These are phyloP conservation scores for Mrakia frigida DNA, from an alignment of 768 basidiomycete species.

Conservation along the genomic window DNA sequence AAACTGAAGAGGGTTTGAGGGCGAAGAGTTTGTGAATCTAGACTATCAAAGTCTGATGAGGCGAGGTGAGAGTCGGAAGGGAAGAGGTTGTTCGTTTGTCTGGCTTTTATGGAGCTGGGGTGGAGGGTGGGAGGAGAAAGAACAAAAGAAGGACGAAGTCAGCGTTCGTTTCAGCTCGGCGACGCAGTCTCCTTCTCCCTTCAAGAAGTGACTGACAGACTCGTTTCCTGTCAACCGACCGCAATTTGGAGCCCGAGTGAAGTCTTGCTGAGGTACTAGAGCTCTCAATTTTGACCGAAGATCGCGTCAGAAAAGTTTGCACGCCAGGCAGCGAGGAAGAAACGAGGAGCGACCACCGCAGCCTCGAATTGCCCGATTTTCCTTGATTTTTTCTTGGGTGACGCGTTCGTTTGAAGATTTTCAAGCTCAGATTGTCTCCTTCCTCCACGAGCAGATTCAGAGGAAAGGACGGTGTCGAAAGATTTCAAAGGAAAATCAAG, in stretches of 20 bases:
- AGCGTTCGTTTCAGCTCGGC: background rate
- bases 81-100: background rate
- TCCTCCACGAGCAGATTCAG: too few species aligned
- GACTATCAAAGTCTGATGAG: conserved; percentile 9
- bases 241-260: too few species aligned
- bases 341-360: too few species aligned
- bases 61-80: background rate
- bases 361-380: too few species aligned
- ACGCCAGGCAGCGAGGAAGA: too few species aligned
- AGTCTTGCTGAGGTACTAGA: too few species aligned
- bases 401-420: too few species aligned
- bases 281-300: too few species aligned
- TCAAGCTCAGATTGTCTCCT: too few species aligned
- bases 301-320: too few species aligned
- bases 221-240: background rate
- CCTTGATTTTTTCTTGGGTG: too few species aligned
- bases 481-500: background rate
- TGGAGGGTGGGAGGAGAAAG: background rate
- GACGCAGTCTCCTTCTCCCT: background rate
- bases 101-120: background rate
- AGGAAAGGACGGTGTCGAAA: too few species aligned
- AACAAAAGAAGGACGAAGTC: background rate
- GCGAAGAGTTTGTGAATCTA: background rate
- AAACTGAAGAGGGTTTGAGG: background rate
- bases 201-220: background rate